Evolutionary conservation across 2,329 filamentous ascomycete genomes (phyloP), one percentile per base, ranked within the genome.

Genomic region (Clarireedia monteithiana): DNA sequence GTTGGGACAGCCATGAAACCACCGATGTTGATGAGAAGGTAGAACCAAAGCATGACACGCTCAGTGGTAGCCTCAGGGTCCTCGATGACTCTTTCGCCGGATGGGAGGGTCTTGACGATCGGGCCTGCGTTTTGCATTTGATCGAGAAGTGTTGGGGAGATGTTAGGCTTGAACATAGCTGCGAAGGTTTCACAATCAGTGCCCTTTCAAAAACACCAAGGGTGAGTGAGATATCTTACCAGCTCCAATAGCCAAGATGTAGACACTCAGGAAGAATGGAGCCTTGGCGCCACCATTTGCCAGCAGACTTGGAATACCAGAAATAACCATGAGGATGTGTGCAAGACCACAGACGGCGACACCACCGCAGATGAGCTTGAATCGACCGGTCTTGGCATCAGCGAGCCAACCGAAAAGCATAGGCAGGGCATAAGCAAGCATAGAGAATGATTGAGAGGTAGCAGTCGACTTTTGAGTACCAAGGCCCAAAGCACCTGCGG

Each of bases 101-200:
- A 72, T 62, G 79, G 76, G 5, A 78, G 69, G 1, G 70, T 70
- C 62, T 73, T 74, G 38, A 71, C 72, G 50, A 74, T 74, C 4
- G 72, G 66, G 20, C 68, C 71, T 55, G 73, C 71, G 55, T 74
- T 62, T 47, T 63, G 61, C 62, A 75, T 74, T 63, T 85, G 81
- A 64, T 85, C 82, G 5, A 81, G 80, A 52, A 85, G 78, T 34
- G 83, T 72, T 2, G 81, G 80, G 0, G 81, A 80, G 40, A 88
- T 84, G 62, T 86, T 88, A 20, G 83, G 79, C 72, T 89, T 89
- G 76, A 88, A 88, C 60, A 85, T 83, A 56, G 85, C 85, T 66
- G 39, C 72, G 12, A 12, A 12, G 20, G 26, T 12, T n/a, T 54
- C 30, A 36, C 20, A 81, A 10, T 84, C 87, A 80, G 3, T 82